Conservation (phyloP, 441 rosid species). For the Pelargonium myrrhifolium region DNA sequence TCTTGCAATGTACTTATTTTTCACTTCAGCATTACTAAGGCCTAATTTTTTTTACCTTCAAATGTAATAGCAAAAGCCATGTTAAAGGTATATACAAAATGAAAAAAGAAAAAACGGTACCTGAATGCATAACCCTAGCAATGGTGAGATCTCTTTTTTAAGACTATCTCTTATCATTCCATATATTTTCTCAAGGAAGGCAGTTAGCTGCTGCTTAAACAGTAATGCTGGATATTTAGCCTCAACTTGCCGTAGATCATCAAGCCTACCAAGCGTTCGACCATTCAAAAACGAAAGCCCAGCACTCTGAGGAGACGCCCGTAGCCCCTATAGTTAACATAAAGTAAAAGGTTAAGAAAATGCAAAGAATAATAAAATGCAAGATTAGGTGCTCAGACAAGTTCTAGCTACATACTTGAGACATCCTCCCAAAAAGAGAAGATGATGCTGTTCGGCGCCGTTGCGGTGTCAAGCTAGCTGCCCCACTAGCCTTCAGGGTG, state of each 20-base stretch:
- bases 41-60: neutral
- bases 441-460: conserved; percentile 87
- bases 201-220: conserved; percentile 99
- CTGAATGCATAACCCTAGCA: conserved; percentile 98
- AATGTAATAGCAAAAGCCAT: neutral
- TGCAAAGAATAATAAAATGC: conserved; percentile 2
- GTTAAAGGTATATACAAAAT: neutral
- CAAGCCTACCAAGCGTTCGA: conserved; percentile 68
- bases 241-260: conserved; percentile 93
- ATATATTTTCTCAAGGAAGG: conserved; percentile 98
- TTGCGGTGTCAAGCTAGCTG: conserved; percentile 97
- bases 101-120: conserved; percentile 28
- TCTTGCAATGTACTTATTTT: conserved; percentile 3
- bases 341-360: conserved; percentile 15
- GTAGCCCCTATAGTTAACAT: conserved; percentile 53
- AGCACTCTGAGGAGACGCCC: conserved; percentile 90
- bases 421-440: conserved; percentile 97
- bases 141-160: conserved; percentile 95
- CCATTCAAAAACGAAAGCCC: conserved; percentile 83
- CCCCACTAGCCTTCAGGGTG: conserved; percentile 95
- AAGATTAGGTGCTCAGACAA: conserved; percentile 2
- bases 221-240: conserved; percentile 99
- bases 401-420: conserved; percentile 55
- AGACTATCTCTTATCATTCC: conserved; percentile 98
- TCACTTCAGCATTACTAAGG: conserved; percentile 1